These are phyloP conservation scores for Teratosphaeria destructans DNA, from an alignment of 2,329 filamentous ascomycete genomes.

Conservation along the genomic window DNA sequence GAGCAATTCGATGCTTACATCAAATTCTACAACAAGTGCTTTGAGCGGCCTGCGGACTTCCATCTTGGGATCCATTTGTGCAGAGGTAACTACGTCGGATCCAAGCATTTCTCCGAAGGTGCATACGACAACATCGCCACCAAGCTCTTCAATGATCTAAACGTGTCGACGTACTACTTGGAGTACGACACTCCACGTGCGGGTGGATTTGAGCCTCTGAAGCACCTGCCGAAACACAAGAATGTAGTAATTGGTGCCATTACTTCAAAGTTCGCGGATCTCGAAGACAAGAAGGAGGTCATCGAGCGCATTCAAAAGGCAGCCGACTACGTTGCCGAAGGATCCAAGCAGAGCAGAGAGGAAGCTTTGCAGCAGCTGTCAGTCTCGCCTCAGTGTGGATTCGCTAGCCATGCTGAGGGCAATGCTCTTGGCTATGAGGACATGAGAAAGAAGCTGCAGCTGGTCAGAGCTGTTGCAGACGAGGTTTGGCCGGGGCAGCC, in stretches of 20 bases:
- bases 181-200: constrained; percentile 38
- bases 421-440: constrained; percentile 59
- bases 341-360: constrained; percentile 48
- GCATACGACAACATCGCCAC: constrained; percentile 36
- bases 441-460: constrained; percentile 61
- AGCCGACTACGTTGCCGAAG: constrained; percentile 59
- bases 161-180: constrained; percentile 26
- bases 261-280: constrained; percentile 36
- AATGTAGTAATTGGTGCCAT: constrained; percentile 38
- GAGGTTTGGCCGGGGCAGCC: constrained; percentile 56
- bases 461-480: constrained; percentile 62
- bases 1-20: constrained; percentile 68
- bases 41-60: constrained; percentile 53
- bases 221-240: constrained; percentile 35
- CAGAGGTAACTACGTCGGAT: constrained; percentile 40
- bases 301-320: constrained; percentile 34
- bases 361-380: constrained; percentile 58
- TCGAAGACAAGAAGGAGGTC: constrained; percentile 39
- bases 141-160: constrained; percentile 23
- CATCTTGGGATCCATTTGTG: constrained; percentile 73
- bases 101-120: constrained; percentile 37
- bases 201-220: constrained; percentile 38
- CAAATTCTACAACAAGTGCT: constrained; percentile 61
- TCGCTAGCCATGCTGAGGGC: constrained; percentile 61
- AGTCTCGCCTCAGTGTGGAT: constrained; percentile 51